phyloP scores from a whole-genome alignment of 495 filamentous ascomycete genomes.

The Chaetomidium leptoderma region DNA sequence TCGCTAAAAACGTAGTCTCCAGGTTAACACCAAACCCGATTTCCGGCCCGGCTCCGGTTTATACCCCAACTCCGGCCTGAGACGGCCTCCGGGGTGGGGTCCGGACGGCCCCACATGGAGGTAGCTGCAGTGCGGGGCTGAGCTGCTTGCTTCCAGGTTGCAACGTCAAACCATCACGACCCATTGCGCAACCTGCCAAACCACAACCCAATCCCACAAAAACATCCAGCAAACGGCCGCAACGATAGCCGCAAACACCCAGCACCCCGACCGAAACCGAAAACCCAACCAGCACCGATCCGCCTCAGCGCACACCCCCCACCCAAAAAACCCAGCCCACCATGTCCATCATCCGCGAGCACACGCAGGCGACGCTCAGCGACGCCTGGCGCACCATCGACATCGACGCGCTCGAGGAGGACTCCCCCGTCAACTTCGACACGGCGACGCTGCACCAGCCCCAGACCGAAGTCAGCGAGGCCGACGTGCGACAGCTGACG shows the following conservation, averaged over 20 bases:
- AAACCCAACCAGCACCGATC: too few species aligned
- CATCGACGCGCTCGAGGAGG: slow-evolving; percentile 84
- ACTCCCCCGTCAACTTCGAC: slow-evolving; percentile 82
- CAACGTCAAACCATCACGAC: background rate
- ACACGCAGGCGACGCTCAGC: slow-evolving; percentile 46
- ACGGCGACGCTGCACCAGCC: slow-evolving; percentile 69
- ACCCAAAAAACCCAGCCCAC: slow-evolving; percentile 15
- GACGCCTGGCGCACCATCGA: slow-evolving; percentile 87
- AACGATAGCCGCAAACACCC: too few species aligned
- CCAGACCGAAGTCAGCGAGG: slow-evolving; percentile 60
- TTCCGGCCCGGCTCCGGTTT: background rate
- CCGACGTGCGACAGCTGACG: slow-evolving; percentile 67
- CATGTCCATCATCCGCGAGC: slow-evolving; percentile 58
- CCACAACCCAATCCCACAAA: background rate
- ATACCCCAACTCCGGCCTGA: background rate
- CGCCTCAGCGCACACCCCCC: background rate
- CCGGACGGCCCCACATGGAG: slow-evolving; percentile 4
- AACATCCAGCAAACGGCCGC: too few species aligned
- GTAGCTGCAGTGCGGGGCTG: slow-evolving; percentile 13
- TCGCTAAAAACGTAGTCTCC: too few species aligned
- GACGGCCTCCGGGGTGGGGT: background rate
- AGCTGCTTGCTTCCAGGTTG: background rate
- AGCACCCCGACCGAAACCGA: background rate
- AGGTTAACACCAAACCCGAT: background rate
- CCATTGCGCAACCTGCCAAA: background rate